phyloP scores from a whole-genome alignment of 2,329 filamentous ascomycete genomes.

The Aspergillus sp. region DNA sequence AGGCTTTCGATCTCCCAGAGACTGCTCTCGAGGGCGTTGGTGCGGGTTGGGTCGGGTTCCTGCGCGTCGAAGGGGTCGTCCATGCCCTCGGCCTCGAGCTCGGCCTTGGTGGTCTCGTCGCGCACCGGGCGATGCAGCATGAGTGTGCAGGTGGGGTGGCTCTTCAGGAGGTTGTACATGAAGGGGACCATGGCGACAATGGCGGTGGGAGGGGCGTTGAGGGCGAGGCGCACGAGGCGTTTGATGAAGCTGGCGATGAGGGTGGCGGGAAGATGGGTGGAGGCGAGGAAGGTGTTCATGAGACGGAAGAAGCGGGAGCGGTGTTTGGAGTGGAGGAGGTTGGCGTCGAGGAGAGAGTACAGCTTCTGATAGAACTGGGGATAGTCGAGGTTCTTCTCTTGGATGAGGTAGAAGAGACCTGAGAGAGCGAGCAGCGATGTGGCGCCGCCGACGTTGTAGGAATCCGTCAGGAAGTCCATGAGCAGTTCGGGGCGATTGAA shows the following conservation, averaged over 20 bases:
- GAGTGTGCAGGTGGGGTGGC: slow-evolving; percentile 87
- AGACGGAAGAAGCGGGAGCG: slow-evolving; percentile 90
- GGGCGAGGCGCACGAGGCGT: slow-evolving; percentile 75
- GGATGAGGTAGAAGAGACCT: slow-evolving; percentile 92
- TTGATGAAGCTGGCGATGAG: slow-evolving; percentile 97
- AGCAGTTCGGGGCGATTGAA: slow-evolving; percentile 84
- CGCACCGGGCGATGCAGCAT: slow-evolving; percentile 83
- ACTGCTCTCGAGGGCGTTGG: slow-evolving; percentile 83
- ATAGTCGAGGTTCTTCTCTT: slow-evolving; percentile 92
- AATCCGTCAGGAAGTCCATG: slow-evolving; percentile 96
- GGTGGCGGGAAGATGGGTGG: slow-evolving; percentile 86
- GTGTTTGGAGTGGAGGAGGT: slow-evolving; percentile 90
- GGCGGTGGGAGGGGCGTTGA: slow-evolving; percentile 86
- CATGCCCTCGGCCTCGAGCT: slow-evolving; percentile 62
- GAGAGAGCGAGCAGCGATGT: slow-evolving; percentile 85
- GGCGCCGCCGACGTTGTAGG: slow-evolving; percentile 81
- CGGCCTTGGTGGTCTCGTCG: slow-evolving; percentile 57
- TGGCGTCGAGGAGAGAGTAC: slow-evolving; percentile 84
- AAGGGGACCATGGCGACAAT: slow-evolving; percentile 88
- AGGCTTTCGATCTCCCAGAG: slow-evolving; percentile 93
- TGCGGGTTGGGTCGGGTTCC: slow-evolving; percentile 81
- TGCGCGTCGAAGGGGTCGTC: slow-evolving; percentile 74
- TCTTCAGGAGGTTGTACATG: slow-evolving; percentile 91
- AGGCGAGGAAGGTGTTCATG: slow-evolving; percentile 84
- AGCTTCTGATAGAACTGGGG: slow-evolving; percentile 91